Evolutionary conservation across 306 rosid genomes (phyloP).

Genomic region (Castanea crenata): DNA sequence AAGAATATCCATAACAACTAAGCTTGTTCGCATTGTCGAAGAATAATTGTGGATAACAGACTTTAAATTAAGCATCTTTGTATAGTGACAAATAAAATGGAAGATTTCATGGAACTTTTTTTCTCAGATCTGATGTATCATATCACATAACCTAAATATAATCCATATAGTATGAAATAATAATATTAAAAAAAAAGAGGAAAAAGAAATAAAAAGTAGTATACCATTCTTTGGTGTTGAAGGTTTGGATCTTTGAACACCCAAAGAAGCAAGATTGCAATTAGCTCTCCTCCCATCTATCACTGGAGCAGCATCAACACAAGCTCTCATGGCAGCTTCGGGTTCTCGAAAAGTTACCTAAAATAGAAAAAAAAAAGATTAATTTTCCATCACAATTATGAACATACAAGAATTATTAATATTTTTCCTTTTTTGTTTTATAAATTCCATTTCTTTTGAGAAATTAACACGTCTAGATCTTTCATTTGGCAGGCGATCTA

Average conservation of each 20-base stretch:
- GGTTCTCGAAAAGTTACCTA: constrained; percentile 92
- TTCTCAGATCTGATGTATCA: constrained; percentile 38
- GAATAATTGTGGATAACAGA: constrained; percentile 8
- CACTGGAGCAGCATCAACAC: constrained; percentile 96
- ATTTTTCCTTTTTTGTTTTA: not conserved
- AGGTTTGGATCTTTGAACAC: constrained; percentile 99
- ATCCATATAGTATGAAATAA: constrained; percentile 1
- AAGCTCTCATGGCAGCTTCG: constrained; percentile 97
- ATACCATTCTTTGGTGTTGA: constrained; percentile 92
- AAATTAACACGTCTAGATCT: not conserved
- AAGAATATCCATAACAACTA: constrained; percentile 37
- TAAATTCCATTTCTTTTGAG: constrained; percentile 1
- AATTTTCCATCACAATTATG: not conserved
- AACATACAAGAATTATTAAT: not conserved
- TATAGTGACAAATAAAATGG: constrained; percentile 19
- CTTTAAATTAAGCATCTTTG: constrained; percentile 22
- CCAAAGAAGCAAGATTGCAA: constrained; percentile 98
- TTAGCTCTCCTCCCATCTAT: constrained; percentile 96
- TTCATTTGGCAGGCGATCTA: constrained; percentile 23
- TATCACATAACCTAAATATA: constrained; percentile 14
- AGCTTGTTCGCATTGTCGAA: not conserved
- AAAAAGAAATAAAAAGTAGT: not conserved
- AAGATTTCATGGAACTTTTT: constrained; percentile 27
- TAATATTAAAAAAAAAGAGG: not conserved
- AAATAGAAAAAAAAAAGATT: constrained; percentile 10